phyloP scores from a whole-genome alignment of 176 grass and related monocot genomes.

The Triticum dicoccoides region DNA sequence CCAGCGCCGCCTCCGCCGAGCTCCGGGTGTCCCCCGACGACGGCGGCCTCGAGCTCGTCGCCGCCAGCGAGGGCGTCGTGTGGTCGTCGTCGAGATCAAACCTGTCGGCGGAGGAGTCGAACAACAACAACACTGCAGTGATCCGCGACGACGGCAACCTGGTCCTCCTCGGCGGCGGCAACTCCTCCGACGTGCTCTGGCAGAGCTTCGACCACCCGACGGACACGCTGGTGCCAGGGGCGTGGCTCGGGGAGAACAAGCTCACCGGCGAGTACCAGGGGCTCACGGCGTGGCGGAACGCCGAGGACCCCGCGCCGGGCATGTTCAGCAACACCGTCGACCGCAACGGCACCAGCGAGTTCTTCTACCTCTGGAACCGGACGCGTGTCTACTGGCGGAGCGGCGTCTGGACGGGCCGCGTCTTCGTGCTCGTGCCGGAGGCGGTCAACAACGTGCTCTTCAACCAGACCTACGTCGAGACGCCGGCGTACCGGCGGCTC shows the following conservation, averaged over 20 bases:
- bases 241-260: slow-evolving; percentile 46
- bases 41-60: slow-evolving; percentile 28
- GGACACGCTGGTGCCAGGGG: slow-evolving; percentile 35
- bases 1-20: background rate
- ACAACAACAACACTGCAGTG: slow-evolving; percentile 14
- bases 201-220: slow-evolving; percentile 44
- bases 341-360: slow-evolving; percentile 17
- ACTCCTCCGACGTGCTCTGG: slow-evolving; percentile 40
- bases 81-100: slow-evolving; percentile 39
- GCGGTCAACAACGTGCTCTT: slow-evolving; percentile 38
- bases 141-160: slow-evolving; percentile 45
- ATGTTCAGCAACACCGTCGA: slow-evolving; percentile 28
- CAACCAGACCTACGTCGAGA: slow-evolving; percentile 40
- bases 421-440: slow-evolving; percentile 31
- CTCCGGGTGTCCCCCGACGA: slow-evolving; percentile 13
- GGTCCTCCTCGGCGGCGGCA: slow-evolving; percentile 22
- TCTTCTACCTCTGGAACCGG: slow-evolving; percentile 34
- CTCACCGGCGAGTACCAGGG: slow-evolving; percentile 15
- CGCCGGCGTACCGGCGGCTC: slow-evolving; percentile 24
- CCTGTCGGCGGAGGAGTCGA: background rate
- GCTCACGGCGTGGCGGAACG: slow-evolving; percentile 46
- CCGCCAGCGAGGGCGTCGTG: background rate
- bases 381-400: slow-evolving; percentile 30
- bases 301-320: slow-evolving; percentile 39
- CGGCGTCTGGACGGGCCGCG: slow-evolving; percentile 32